Conservation (phyloP, 1,139 yeast species). For the Pichia sp. region DNA sequence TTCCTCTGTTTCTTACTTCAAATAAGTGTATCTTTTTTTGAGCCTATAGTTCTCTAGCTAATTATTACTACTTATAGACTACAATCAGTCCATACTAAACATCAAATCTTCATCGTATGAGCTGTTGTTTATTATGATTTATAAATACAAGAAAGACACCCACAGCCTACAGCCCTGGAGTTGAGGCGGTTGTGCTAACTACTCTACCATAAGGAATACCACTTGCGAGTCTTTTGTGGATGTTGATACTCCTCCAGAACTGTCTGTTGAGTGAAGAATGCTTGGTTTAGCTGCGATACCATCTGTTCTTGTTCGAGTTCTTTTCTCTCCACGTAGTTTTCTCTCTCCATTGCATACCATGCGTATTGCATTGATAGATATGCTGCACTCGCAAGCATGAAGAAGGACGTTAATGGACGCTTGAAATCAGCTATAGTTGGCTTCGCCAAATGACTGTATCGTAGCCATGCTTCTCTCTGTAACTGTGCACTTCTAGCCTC, state of each 20-base stretch:
- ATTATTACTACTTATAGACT: too few relatives aligned
- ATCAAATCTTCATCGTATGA: too few relatives aligned
- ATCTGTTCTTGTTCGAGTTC: conserved; percentile 17
- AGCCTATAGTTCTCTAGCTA: too few relatives aligned
- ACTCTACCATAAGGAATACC: too few relatives aligned
- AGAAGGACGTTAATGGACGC: conserved; percentile 23
- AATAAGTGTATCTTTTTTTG: too few relatives aligned
- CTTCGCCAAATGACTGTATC: conserved; percentile 15
- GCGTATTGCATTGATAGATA: conserved; percentile 23
- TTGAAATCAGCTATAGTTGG: conserved; percentile 23
- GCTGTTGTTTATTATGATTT: too few relatives aligned
- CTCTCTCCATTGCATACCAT: conserved; percentile 25
- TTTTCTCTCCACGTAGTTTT: conserved; percentile 18
- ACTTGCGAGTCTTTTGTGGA: neutral
- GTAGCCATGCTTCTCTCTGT: conserved; percentile 15
- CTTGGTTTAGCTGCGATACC: conserved; percentile 19
- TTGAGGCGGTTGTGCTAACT: too few relatives aligned
- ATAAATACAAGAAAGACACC: too few relatives aligned
- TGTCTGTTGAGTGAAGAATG: conserved; percentile 19
- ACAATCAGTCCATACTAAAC: neutral
- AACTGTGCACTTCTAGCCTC: conserved; percentile 17
- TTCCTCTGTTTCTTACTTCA: conserved; percentile 11
- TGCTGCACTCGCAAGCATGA: conserved; percentile 23
- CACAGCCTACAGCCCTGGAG: too few relatives aligned
- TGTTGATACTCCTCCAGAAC: conserved; percentile 8